Base-by-base conservation (phyloP, 2,329 filamentous ascomycete species). In the Sarocladium strictum region DNA sequence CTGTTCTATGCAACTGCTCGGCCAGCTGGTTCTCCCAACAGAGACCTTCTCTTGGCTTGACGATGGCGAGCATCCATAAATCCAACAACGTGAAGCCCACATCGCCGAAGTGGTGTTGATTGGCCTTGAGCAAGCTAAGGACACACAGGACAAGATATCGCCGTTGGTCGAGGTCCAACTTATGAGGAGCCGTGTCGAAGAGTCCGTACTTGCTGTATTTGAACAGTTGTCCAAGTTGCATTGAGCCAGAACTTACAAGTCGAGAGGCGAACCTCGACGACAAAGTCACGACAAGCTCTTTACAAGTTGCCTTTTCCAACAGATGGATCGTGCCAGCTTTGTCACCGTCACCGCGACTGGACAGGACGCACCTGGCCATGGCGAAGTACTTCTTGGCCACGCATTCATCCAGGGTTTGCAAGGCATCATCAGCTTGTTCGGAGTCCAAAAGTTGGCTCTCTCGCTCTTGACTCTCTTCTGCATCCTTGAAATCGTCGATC, bases 1-100 rank as follows among this genome's bases (percentile, higher is more conserved):
- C 68, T 35, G 70, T 71, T 6, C 63, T 65, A 56, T 71, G 68
- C 49, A 83, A 64, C 26, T 74, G 67, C 54, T 75, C 69, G 3
- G 74, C 79, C 4, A 84, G 69, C 21, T 71, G 69, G 56, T 74
- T 73, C 60, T 83, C 79, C 58, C 78, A 79, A 4, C 64, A 68
- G 14, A 81, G 58, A 21, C 69, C 72, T 38, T 66, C 62, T 2
- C 60, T 66, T 3, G 82, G 80, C 59, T 80, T 80, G 40, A 76
- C 72, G 45, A 84, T 67, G 7, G 75, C 72, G 19, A 76, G 61
- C 40, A 79, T 60, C 76, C 82, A 84, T n/a, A 83, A 64, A 38
- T 78, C 75, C 3, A 76, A 65, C 10, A 78, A 62, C 9, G 71
- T 74, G n/a, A 72, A 68, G 1, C 69, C 72, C 2, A 76, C 61